Base-by-base conservation (phyloP, 2,329 filamentous ascomycete species). In the Cercospora janseana region DNA sequence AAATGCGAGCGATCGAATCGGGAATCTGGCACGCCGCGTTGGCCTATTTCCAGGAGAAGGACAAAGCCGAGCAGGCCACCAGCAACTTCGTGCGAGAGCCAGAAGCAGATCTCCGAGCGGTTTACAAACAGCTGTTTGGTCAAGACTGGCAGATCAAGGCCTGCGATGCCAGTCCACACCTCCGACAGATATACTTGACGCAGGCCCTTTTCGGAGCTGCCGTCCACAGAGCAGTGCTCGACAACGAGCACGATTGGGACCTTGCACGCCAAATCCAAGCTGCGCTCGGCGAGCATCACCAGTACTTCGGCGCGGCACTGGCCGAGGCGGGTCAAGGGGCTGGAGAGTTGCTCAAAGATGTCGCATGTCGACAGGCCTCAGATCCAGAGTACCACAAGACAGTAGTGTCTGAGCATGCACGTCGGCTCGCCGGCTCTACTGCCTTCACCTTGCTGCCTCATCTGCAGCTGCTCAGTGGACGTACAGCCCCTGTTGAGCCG, bases 401-500 rank as follows among this genome's bases (percentile, higher is more conserved):
- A 4, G 18, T 13, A 5, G 18, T 51, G 7, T 35, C 12, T 3
- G 7, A 34, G 3, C 20, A 43, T 16, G 47, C 51, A 7, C 21
- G 32, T 8, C 2, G 3, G 7, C 4, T 46, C 1, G 27, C 29
- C 10, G 24, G 26, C 10, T n/a, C 23, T 24, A 10, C 43, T 3
- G 21, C 20, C 1, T 3, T 38, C 23, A 27, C 29, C n/a, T 3
- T 54, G 3, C 47, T 23, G 18, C 51, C 51, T 6, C 47, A 54
- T 24, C 31, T 51, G 4, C 20, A 21, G 27, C 23, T 20, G 3
- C 10, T 48, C 10, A 27, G 2, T 10, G 20, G 13, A n/a, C 6
- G 27, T 2, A n/a, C 27, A 20, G 9, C 2, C 5, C 12, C 12
- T 2, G 18, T 21, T 3, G 18, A 16, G 27, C 10, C 1, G 10